Conservation (phyloP, 2,329 filamentous ascomycete species). For the Thelonectria olida region DNA sequence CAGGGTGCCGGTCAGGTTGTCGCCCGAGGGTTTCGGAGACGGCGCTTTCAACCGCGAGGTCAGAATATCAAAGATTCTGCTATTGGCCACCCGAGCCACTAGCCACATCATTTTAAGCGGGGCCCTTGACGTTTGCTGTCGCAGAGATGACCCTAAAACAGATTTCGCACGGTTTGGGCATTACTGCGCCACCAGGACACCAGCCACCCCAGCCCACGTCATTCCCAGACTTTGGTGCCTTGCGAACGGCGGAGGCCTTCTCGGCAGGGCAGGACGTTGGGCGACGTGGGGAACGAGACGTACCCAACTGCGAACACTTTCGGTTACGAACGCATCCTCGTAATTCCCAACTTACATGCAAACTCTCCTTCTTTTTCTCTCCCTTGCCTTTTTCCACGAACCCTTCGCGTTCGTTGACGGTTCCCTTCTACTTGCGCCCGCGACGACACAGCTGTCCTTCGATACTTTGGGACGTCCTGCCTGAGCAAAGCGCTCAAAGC, state of each 20-base stretch:
- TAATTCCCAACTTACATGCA: background rate
- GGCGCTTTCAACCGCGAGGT: slow-evolving; percentile 21
- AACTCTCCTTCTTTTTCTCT: background rate
- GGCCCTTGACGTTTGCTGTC: background rate
- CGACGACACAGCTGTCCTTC: background rate
- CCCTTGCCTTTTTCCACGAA: background rate
- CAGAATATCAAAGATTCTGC: slow-evolving; percentile 21
- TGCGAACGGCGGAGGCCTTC: slow-evolving; percentile 5
- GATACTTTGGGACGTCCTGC: background rate
- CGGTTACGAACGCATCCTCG: background rate
- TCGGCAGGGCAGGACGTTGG: slow-evolving; percentile 18
- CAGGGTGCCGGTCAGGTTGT: slow-evolving; percentile 15
- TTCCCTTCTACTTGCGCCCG: background rate
- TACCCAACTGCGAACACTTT: slow-evolving; percentile 17
- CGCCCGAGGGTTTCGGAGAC: slow-evolving; percentile 18
- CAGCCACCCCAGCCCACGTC: slow-evolving; percentile 42
- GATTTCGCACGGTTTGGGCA: slow-evolving; percentile 25
- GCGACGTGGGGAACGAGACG: slow-evolving; percentile 19
- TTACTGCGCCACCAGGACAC: slow-evolving; percentile 30
- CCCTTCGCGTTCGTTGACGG: background rate
- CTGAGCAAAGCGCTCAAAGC: slow-evolving; percentile 16
- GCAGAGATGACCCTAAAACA: too few species aligned
- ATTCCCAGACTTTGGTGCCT: slow-evolving; percentile 22
- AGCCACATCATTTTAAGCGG: slow-evolving; percentile 19
- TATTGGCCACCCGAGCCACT: slow-evolving; percentile 10